Base-by-base conservation (phyloP, 441 rosid species). In the Manihot esculenta region DNA sequence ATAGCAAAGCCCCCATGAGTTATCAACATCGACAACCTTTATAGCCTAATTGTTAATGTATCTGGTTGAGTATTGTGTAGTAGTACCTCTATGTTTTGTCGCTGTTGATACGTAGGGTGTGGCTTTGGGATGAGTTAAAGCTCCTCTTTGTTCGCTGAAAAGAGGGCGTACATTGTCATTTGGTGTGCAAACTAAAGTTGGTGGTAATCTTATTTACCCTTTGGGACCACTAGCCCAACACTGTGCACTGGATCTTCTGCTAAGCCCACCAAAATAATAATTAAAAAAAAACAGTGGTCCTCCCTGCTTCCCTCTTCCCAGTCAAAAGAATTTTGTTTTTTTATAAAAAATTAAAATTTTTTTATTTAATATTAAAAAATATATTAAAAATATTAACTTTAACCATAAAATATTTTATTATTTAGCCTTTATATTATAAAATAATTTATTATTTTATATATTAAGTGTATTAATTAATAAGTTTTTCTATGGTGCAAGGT, bases 81-180 rank as follows among this genome's bases (percentile, higher is more conserved):
- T 45, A 63, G 67, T 45, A 1, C 26, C 20, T 66, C 3, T 53
- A 44, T 76, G 79, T 57, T 51, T 70, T 57, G 81, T 78, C 76
- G 51, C 79, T 62, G 64, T 77, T 63, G 62, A 30, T 45, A 14
- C 27, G 20, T 65, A 30, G 13, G 7, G 41, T 2, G 41, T 35
- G 35, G 77, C 76, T 70, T 78, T 70, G 81, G 79, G 77, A 62
- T 53, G 74, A 58, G 81, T 67, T 73, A 78, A 78, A 81, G 79
- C 50, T 81, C 73, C 76, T 66, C 66, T 70, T 57, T 69, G 76
- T 48, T 66, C 75, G 58, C 75, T 70, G 73, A 56, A 69, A 73
- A 64, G 68, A 63, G 66, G 42, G 62, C 70, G 69, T 53, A 30
- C 51, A 24, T n/a, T n/a, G n/a, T n/a, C n/a, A n/a, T n/a, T n/a